phyloP scores from a whole-genome alignment of 208 protist genomes.

The Strigomonas galati region DNA sequence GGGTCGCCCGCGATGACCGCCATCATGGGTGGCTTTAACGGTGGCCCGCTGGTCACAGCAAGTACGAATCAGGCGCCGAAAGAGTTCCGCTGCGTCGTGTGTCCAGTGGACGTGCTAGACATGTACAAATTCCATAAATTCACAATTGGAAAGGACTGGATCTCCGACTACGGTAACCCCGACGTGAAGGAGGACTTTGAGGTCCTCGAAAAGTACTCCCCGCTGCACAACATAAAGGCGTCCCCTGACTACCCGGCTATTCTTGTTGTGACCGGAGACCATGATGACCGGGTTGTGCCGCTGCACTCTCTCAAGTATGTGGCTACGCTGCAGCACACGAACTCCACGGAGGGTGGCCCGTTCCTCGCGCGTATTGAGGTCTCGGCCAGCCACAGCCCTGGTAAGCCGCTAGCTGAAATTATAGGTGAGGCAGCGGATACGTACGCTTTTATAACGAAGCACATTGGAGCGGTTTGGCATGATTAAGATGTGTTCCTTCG shows the following conservation, averaged over 20 bases:
- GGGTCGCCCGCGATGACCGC: constrained; percentile 81
- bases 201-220: constrained; percentile 91
- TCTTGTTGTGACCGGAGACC: constrained; percentile 90
- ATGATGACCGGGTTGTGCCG: constrained; percentile 96
- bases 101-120: constrained; percentile 92
- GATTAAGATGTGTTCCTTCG: constrained; percentile 12
- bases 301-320: constrained; percentile 95
- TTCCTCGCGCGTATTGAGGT: constrained; percentile 87
- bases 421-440: constrained; percentile 86
- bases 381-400: constrained; percentile 83
- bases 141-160: constrained; percentile 93
- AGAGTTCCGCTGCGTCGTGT: constrained; percentile 77
- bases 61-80: constrained; percentile 88
- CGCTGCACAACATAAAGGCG: constrained; percentile 89
- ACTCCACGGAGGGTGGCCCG: constrained; percentile 56
- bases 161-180: constrained; percentile 91
- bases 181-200: constrained; percentile 92
- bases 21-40: constrained; percentile 94
- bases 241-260: constrained; percentile 87
- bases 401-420: constrained; percentile 90
- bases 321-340: constrained; percentile 89
- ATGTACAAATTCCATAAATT: constrained; percentile 96
- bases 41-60: constrained; percentile 92
- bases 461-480: constrained; percentile 70
- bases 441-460: constrained; percentile 92